Evolutionary conservation across 768 basidiomycete genomes (phyloP), one percentile per base, ranked within the genome.

Genomic region (Dendrothele bispora): DNA sequence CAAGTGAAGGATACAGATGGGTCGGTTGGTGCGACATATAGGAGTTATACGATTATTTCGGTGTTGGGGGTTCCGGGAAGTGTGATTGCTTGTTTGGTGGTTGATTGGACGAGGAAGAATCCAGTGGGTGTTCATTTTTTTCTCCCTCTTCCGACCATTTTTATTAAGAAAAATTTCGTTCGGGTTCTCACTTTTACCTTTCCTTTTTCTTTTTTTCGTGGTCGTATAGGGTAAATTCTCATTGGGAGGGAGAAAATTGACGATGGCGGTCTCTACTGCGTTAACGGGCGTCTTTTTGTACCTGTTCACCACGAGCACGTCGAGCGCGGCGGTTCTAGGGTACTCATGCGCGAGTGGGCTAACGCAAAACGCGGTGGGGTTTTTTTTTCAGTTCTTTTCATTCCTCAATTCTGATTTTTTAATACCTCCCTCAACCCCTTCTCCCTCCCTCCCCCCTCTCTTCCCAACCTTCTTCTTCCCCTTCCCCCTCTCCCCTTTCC

Each of bases 41-140:
- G 75, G 39, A 76, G 79, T 58, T 77, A 78, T 47, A 59, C 70
- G n/a, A 77, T 79, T 49, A 68, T 79, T 21, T 77, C 74, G 14
- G 52, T 74, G 3, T 60, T 74, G 34, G 73, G 74, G 4, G 55
- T 79, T 21, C 77, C 78, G 1, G 78, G 77, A 4, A 77, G 77
- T 3, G 44, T 80, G n/a, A 62, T 78, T 10, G 76, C 78, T 0
- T 67, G 73, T 28, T 55, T 67, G 22, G 59, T 78, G 7, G 74
- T 79, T 22, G 76, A 78, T 40, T 66, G 64, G 57, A 71, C 72
- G 11, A 62, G 73, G 7, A 57, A 56, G 8, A 49, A 55, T 15
- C 57, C n/a, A n/a, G n/a, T n/a, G n/a, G n/a, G n/a, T n/a, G n/a
- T n/a, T n/a, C n/a, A n/a, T n/a, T n/a, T n/a, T n/a, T n/a, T n/a